Conservation (phyloP, 768 basidiomycete species). For the Erythrobasidium yunnanense region DNA sequence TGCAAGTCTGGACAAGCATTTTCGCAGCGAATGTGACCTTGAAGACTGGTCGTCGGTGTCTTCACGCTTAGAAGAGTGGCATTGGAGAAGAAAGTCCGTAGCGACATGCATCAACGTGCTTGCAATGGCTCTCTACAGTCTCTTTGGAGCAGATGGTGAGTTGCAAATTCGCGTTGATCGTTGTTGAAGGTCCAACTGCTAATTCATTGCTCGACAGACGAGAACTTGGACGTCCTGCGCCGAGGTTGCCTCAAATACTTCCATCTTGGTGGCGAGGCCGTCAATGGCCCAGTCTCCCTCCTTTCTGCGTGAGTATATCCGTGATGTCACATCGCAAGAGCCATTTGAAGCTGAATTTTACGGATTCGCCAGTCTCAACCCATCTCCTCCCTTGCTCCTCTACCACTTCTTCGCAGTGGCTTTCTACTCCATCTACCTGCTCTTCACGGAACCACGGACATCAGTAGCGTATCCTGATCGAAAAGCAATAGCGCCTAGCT, state of each 20-base stretch:
- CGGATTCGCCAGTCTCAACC: conserved; percentile 57
- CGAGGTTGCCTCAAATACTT: conserved; percentile 95
- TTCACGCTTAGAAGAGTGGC: conserved; percentile 57
- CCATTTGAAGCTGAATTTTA: background rate
- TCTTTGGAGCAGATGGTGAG: conserved; percentile 87
- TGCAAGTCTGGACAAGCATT: conserved; percentile 3
- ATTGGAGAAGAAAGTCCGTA: conserved; percentile 73
- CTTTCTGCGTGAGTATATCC: conserved; percentile 61
- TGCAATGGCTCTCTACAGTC: conserved; percentile 80
- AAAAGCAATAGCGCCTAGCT: conserved; percentile 18
- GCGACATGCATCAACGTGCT: conserved; percentile 82
- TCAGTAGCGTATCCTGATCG: background rate
- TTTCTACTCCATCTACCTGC: conserved; percentile 80
- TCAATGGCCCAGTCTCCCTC: conserved; percentile 77
- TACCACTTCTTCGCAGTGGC: conserved; percentile 94
- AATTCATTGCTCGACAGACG: conserved; percentile 37
- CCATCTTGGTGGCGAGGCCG: conserved; percentile 76
- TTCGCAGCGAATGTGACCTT: conserved; percentile 36
- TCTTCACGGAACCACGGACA: conserved; percentile 58
- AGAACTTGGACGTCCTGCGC: conserved; percentile 44
- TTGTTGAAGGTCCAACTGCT: background rate
- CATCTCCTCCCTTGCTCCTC: conserved; percentile 67
- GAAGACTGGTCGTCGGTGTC: conserved; percentile 43
- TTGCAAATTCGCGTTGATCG: conserved; percentile 29
- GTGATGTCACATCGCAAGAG: too few species aligned